These are phyloP conservation scores for Microsporum audouinii DNA, from an alignment of 2,329 filamentous ascomycete species.

Conservation along the genomic window DNA sequence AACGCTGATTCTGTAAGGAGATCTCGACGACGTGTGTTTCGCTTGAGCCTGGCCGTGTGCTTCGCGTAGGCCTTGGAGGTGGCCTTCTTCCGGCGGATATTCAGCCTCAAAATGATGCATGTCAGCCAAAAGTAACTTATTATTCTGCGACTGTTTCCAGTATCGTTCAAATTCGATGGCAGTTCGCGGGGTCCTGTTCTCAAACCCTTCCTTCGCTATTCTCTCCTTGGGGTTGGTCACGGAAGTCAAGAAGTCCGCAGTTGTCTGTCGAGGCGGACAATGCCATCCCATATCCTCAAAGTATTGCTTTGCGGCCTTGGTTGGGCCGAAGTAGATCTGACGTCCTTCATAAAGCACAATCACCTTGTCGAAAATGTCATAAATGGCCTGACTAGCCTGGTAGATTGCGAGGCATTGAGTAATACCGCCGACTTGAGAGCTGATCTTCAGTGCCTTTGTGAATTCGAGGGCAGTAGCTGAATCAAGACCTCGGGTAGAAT, in stretches of 20 bases:
- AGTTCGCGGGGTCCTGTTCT: conserved; percentile 51
- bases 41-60: conserved; percentile 25
- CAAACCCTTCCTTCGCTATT: conserved; percentile 45
- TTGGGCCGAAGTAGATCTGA: conserved; percentile 64
- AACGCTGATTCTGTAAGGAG: conserved; percentile 68
- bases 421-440: conserved; percentile 39
- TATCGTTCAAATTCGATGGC: conserved; percentile 53
- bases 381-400: conserved; percentile 41
- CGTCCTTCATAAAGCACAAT: conserved; percentile 64
- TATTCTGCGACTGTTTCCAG: conserved; percentile 33
- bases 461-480: conserved; percentile 50
- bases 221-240: conserved; percentile 56
- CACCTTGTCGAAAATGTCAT: conserved; percentile 61
- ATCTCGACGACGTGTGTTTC: conserved; percentile 28
- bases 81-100: conserved; percentile 25
- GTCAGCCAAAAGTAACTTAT: conserved; percentile 23
- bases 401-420: conserved; percentile 50
- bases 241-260: conserved; percentile 58
- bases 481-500: conserved; percentile 43
- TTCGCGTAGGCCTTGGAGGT: conserved; percentile 23
- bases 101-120: conserved; percentile 24
- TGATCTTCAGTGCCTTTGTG: conserved; percentile 41
- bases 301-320: conserved; percentile 48
- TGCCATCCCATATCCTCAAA: conserved; percentile 59
- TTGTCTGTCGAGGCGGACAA: conserved; percentile 56